Base-by-base conservation (phyloP, 805 yeast genomes). In the Kazachstania bromeliacearum region DNA sequence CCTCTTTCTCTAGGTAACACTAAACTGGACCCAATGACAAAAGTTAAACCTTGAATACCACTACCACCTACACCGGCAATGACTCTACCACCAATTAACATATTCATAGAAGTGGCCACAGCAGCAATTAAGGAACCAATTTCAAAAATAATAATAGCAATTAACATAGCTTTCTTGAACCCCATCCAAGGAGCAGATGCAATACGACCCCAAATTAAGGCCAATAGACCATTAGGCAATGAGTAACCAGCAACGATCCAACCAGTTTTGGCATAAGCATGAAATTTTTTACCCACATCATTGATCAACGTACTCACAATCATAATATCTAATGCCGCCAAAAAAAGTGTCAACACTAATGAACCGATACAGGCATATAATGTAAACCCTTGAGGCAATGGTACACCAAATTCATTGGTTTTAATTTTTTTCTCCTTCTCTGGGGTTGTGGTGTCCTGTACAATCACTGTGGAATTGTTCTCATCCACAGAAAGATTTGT, bases 21-120 rank as follows among this genome's bases (percentile, higher is more conserved):
- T 28, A 52, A 28, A 10, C 51, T 43, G 4, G 81, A 67, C 8
- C 71, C 60, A 19, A 80, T 71, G 21, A 79, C 71, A 41, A 71
- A 65, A 4, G 68, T 70, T 55, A 77, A 59, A 2, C 77, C 63
- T 46, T 73, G 77, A 33, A 79, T 67, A n/a, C 88, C 89, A 26
- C 75, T 51, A 35, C 92, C 92, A 12, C 88, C 89, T 22, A 75
- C 50, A 35, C 92, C 92, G 35, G 76, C 75, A 15, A 81, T 59
- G 6, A 74, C 78, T 47, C 94, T 67, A 1, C 85, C 88, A 3
- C 77, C 85, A 40, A 81, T 77, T 32, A 82, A 55, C 67, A 72
- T 70, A 36, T 67, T 61, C 75, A 81, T 77, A 22, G 66, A 62
- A 14, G 47, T 53, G 1, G 85, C 59, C 4, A 72, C 44, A 1